These are phyloP conservation scores for Cladophialophora carrionii DNA, from an alignment of 2,329 filamentous ascomycete species.

Conservation along the genomic window DNA sequence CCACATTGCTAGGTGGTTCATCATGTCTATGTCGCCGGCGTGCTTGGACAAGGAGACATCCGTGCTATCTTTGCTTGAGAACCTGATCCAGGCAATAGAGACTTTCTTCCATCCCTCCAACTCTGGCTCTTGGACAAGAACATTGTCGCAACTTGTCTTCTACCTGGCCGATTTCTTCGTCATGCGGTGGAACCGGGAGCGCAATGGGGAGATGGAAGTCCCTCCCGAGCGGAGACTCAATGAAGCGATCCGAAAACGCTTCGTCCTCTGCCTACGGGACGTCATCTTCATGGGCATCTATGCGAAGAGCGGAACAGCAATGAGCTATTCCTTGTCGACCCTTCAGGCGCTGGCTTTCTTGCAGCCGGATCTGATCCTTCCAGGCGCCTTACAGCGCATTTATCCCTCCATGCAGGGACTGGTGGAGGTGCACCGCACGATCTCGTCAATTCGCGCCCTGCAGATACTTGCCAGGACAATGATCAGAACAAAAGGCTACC, in stretches of 20 bases:
- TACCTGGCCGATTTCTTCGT: constrained; percentile 96
- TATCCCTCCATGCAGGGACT: constrained; percentile 96
- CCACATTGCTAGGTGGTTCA: constrained; percentile 88
- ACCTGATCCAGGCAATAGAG: constrained; percentile 89
- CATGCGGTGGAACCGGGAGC: constrained; percentile 94
- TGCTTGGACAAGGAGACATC: constrained; percentile 78
- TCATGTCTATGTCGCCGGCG: constrained; percentile 86
- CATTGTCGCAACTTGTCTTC: constrained; percentile 85
- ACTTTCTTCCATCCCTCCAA: constrained; percentile 99
- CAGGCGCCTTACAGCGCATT: constrained; percentile 90
- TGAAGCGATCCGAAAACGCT: constrained; percentile 78
- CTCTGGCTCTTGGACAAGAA: constrained; percentile 86
- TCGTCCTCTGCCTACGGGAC: constrained; percentile 85
- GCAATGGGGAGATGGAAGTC: constrained; percentile 86
- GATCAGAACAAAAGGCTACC: constrained; percentile 90
- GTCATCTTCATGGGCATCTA: constrained; percentile 99
- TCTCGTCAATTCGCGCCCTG: constrained; percentile 86
- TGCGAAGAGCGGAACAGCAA: constrained; percentile 88
- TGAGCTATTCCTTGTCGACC: constrained; percentile 88
- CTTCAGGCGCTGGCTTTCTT: constrained; percentile 87
- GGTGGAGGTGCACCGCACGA: constrained; percentile 95
- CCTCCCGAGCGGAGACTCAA: constrained; percentile 79
- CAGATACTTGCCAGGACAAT: constrained; percentile 92
- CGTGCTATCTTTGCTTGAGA: constrained; percentile 81
- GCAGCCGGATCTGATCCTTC: constrained; percentile 87